Base-by-base conservation (phyloP, 169 alveolate genomes). In the Theileria annulata region DNA sequence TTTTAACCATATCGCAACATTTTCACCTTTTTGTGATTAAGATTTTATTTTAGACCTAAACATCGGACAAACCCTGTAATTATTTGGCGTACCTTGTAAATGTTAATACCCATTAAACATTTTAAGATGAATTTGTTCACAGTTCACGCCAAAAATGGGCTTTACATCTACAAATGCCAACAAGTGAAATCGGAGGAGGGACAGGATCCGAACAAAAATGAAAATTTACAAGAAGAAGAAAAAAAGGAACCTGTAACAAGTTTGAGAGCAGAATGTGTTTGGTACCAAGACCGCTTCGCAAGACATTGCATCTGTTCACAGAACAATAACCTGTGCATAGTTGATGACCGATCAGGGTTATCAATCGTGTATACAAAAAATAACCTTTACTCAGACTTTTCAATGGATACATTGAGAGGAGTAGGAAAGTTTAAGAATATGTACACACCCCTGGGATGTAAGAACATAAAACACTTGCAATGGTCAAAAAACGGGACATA, bases 371-470 rank as follows among this genome's bases (percentile, higher is more conserved):
- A 82, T 27, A 54, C 69, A 19, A 82, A 82, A 12, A 33, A 47
- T n/a, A 69, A 51, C 23, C 28, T 1, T 1, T 6, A 49, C 3
- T 75, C 85, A 17, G 86, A 82, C 12, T 59, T 70, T 49, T 21
- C 89, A 19, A 56, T 75, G 25, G 89, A 82, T 35, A 82, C 89
- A 8, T 75, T 82, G 42, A 71, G 89, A 17, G 89, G 89, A 51
- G 89, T 82, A 15, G 89, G 89, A 23, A 82, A 82, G 64, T 82
- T 67, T 79, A 70, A 79, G 37, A 82, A 82, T 64, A 67, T 75
- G 42, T 82, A 82, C 76, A 82, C 85, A 33, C 89, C 89, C 5
- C 33, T 82, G 54, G 89, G 89, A 15, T 82, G 89, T 71, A 82
- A 82, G 60, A 82, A 82, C 76, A 82, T 82, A 25, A 82, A 75